phyloP scores from a whole-genome alignment of 2,329 filamentous ascomycete species.

The Tolypocladium pustulatum region DNA sequence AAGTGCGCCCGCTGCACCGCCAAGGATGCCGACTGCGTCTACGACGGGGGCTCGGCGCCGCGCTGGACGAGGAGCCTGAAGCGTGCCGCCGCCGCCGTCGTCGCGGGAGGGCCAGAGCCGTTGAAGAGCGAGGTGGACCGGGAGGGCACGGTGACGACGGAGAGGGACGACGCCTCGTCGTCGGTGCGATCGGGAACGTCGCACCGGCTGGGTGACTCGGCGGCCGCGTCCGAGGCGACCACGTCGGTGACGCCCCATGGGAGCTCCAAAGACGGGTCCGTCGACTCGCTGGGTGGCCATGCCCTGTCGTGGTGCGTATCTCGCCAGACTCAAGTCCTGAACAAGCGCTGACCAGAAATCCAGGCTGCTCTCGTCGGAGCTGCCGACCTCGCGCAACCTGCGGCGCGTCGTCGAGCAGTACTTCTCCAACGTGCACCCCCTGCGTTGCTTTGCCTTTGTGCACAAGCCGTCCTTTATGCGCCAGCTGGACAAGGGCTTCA shows the following conservation, averaged over 20 bases:
- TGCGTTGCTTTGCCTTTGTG: slow-evolving; percentile 29
- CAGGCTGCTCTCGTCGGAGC: slow-evolving; percentile 22
- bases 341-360: background rate
- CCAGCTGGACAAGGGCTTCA: slow-evolving; percentile 24
- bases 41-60: slow-evolving; percentile 26
- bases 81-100: slow-evolving; percentile 5
- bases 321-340: background rate
- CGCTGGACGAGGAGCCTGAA: slow-evolving; percentile 24
- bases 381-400: slow-evolving; percentile 22
- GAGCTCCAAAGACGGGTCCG: background rate
- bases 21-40: slow-evolving; percentile 25
- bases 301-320: slow-evolving; percentile 1
- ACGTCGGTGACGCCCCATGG: background rate
- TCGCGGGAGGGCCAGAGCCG: background rate
- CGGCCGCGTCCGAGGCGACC: background rate
- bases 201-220: background rate
- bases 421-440: slow-evolving; percentile 28
- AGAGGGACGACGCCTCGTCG: background rate
- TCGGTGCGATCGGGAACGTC: background rate
- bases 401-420: slow-evolving; percentile 26
- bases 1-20: slow-evolving; percentile 23
- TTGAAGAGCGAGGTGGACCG: background rate
- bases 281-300: background rate
- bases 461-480: slow-evolving; percentile 28
- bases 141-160: slow-evolving; percentile 2